phyloP scores from a whole-genome alignment of 371 early-diverging fungal genomes.

The Zopfochytrium polystomum region DNA sequence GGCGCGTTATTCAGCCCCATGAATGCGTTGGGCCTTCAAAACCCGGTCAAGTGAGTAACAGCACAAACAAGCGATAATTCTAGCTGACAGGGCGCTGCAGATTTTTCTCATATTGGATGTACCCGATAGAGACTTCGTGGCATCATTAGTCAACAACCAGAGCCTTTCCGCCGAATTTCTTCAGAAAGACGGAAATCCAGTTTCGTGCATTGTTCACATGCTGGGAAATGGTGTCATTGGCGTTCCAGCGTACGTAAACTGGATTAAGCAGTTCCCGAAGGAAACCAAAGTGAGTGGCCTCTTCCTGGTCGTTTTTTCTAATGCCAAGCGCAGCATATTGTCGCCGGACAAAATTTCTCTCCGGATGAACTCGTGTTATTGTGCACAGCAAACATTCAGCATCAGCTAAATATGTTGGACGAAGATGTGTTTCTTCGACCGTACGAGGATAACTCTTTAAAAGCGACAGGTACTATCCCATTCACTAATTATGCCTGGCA shows the following conservation, averaged over 20 bases:
- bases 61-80: neutral
- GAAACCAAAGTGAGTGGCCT: conserved; percentile 56
- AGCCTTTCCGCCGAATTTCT: conserved; percentile 46
- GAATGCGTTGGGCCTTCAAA: conserved; percentile 63
- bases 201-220: conserved; percentile 63
- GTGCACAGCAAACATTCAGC: conserved; percentile 54
- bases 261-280: conserved; percentile 70
- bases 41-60: conserved; percentile 53
- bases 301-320: conserved; percentile 7
- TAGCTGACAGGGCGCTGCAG: conserved; percentile 29
- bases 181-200: conserved; percentile 11
- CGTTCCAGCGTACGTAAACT: conserved; percentile 63
- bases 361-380: conserved; percentile 60
- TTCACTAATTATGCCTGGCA: too few species aligned
- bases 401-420: conserved; percentile 60
- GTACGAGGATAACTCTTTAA: too few species aligned
- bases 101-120: conserved; percentile 84
- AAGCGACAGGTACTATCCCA: too few species aligned
- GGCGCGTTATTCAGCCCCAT: conserved; percentile 68
- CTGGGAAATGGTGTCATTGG: conserved; percentile 64
- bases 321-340: conserved; percentile 59
- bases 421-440: conserved; percentile 62
- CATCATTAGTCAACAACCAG: conserved; percentile 48
- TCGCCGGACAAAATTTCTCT: conserved; percentile 56
- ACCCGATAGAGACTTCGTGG: conserved; percentile 65